These are phyloP conservation scores for Lepidium aucheri DNA, from an alignment of 345 rosid species.

Conservation along the genomic window DNA sequence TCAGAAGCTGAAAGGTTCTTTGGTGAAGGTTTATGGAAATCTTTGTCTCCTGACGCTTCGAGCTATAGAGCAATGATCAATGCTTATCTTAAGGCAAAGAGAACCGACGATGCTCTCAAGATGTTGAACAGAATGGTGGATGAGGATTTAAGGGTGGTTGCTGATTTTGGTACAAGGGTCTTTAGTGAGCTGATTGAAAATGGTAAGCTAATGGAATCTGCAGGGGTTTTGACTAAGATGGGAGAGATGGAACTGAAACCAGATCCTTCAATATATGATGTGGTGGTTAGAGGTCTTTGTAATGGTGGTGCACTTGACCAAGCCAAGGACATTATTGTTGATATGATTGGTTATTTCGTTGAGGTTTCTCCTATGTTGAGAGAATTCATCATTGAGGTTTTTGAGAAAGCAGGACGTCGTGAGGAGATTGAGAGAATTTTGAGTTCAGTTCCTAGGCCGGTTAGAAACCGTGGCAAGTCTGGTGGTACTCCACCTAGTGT, in stretches of 20 bases:
- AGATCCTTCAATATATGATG: conserved; percentile 68
- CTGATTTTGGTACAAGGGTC: conserved; percentile 65
- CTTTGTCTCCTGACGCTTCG: conserved; percentile 64
- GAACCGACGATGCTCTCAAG: conserved; percentile 61
- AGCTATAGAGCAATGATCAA: conserved; percentile 70
- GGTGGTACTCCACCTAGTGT: conserved; percentile 19
- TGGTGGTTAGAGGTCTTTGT: conserved; percentile 76
- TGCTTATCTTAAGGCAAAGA: conserved; percentile 57
- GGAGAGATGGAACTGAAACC: conserved; percentile 91
- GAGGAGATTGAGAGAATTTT: conserved; percentile 64
- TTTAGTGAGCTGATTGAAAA: conserved; percentile 60
- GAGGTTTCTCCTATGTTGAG: conserved; percentile 57
- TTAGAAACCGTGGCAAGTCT: no score
- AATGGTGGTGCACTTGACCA: conserved; percentile 48
- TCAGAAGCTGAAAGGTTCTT: conserved; percentile 60
- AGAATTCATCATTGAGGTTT: conserved; percentile 41
- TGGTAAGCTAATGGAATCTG: conserved; percentile 63
- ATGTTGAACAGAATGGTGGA: conserved; percentile 66
- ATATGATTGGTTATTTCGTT: conserved; percentile 56
- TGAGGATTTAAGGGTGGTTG: conserved; percentile 73
- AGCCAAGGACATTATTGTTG: conserved; percentile 47
- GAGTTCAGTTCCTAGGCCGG: conserved; percentile 39
- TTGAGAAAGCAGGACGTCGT: conserved; percentile 45
- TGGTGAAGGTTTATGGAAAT: conserved; percentile 46
- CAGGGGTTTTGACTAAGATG: conserved; percentile 67